Base-by-base conservation (phyloP, 345 rosid genomes). In the Camelina hispida region DNA sequence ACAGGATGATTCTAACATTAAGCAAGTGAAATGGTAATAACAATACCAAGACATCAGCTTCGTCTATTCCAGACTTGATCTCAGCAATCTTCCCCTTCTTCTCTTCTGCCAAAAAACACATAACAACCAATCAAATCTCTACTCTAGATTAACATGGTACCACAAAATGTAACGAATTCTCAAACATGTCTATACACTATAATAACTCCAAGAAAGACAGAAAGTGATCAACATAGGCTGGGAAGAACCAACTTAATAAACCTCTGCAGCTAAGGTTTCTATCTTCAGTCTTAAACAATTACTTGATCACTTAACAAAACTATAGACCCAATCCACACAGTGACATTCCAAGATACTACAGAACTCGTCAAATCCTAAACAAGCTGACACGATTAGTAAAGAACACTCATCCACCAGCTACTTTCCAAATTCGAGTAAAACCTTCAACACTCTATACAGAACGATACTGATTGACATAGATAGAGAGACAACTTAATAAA, bases 1-100 rank as follows among this genome's bases (percentile, higher is more conserved):
- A 18, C 2, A 44, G 28, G 15, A 50, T 2, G 38, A 28, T 63
- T 16, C 9, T 3, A 48, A 22, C n/a, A 62, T 53, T 0, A 65
- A 28, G 34, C 20, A 38, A 28, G 17, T 20, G 0, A 32, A 42
- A 50, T 50, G 58, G 7, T 58, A 62, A 6, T 53, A 62, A 6
- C 82, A 62, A 9, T 84, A 93, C 98, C 93, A 93, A 73, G 68
- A 80, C 86, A 74, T 93, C 96, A 69, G 96, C 93, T 57, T 93
- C 97, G 71, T 91, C 98, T 25, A 93, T 54, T 69, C 93, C 91
- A 58, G 90, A 84, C 75, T 81, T 83, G 3, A 93, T 85, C 75
- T 93, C 93, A 50, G 70, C 72, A 66, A 87, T 22, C 79, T 80
- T 85, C 56, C 69, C 81, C 54, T 74, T 79, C 85, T 85, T 89